Conservation (phyloP, 768 basidiomycete genomes). For the Pleurotus djamor region DNA sequence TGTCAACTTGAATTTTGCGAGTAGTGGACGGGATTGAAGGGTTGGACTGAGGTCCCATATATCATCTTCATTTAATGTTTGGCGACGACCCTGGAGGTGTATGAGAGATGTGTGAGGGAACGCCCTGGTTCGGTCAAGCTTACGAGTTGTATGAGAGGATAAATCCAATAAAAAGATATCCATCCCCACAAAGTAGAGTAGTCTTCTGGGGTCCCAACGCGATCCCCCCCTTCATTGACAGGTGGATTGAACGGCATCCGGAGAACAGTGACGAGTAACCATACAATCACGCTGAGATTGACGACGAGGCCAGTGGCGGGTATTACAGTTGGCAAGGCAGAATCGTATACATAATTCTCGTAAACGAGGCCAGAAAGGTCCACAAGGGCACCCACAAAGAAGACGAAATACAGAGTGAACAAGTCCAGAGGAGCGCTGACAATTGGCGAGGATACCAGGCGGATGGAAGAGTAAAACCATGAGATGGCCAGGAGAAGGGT, state of each 20-base stretch:
- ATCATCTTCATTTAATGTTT: constrained; percentile 67
- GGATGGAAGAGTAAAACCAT: too few relatives aligned
- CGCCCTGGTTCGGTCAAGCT: constrained; percentile 7
- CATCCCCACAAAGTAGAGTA: constrained; percentile 72
- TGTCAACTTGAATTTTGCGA: constrained; percentile 43
- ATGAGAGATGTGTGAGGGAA: not conserved
- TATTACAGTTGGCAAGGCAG: constrained; percentile 36
- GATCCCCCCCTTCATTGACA: constrained; percentile 53
- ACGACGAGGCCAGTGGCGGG: constrained; percentile 23
- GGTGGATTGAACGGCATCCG: constrained; percentile 64
- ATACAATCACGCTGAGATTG: constrained; percentile 43
- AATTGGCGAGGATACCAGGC: too few relatives aligned
- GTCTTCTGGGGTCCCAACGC: constrained; percentile 77
- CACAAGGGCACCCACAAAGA: constrained; percentile 43
- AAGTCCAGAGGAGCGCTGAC: constrained; percentile 52
- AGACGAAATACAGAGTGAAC: constrained; percentile 51
- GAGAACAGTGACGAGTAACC: constrained; percentile 45
- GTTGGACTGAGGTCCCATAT: constrained; percentile 73
- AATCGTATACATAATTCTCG: constrained; percentile 39
- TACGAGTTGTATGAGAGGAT: constrained; percentile 56
- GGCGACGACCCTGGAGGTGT: constrained; percentile 34
- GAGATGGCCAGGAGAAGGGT: too few relatives aligned
- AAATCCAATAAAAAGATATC: constrained; percentile 72
- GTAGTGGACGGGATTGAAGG: constrained; percentile 63
- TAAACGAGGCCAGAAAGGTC: constrained; percentile 55